Percentiles rank a stretch among this genome's conserved stretches.
These are phyloP conservation scores for Hypoxylon sp. DNA, from an alignment of 2,329 filamentous ascomycete genomes.

Conservation along the genomic window DNA sequence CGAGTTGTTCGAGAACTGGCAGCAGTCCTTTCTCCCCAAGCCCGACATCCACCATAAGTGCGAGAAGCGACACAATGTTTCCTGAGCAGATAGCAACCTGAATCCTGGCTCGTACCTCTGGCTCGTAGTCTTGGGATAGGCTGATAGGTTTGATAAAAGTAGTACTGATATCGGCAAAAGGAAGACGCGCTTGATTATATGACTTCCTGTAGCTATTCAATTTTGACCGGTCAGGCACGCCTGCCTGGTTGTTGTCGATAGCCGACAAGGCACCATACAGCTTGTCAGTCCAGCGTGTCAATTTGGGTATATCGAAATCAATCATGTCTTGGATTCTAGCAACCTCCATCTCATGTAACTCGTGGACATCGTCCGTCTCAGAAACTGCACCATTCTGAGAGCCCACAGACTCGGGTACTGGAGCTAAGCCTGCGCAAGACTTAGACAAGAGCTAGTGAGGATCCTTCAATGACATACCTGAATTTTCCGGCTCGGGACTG, in stretches of 20 bases:
- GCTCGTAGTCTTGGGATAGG: constrained; percentile 38
- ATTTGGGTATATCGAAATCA: constrained; percentile 51
- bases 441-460: constrained; percentile 26
- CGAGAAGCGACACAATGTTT: constrained; percentile 50
- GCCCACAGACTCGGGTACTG: constrained; percentile 7
- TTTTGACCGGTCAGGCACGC: constrained; percentile 32
- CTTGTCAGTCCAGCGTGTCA: constrained; percentile 46
- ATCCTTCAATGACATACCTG: constrained; percentile 28
- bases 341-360: constrained; percentile 42
- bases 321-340: constrained; percentile 48
- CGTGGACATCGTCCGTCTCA: constrained; percentile 31
- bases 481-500: constrained; percentile 29
- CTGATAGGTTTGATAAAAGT: constrained; percentile 43
- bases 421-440: constrained; percentile 26
- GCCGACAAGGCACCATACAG: constrained; percentile 40
- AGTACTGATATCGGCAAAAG: constrained; percentile 33
- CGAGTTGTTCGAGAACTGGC: constrained; percentile 46
- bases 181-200: constrained; percentile 43
- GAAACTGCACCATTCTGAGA: constrained; percentile 14
- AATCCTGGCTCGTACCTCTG: constrained; percentile 28
- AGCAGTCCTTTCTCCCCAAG: constrained; percentile 20
- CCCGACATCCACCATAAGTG: constrained; percentile 40
- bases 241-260: constrained; percentile 33
- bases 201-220: constrained; percentile 33
- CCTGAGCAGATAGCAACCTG: constrained; percentile 40